Evolutionary conservation across 2,329 filamentous ascomycete genomes (phyloP), one percentile per base, ranked within the genome.

Genomic region (Fusarium penzigii): DNA sequence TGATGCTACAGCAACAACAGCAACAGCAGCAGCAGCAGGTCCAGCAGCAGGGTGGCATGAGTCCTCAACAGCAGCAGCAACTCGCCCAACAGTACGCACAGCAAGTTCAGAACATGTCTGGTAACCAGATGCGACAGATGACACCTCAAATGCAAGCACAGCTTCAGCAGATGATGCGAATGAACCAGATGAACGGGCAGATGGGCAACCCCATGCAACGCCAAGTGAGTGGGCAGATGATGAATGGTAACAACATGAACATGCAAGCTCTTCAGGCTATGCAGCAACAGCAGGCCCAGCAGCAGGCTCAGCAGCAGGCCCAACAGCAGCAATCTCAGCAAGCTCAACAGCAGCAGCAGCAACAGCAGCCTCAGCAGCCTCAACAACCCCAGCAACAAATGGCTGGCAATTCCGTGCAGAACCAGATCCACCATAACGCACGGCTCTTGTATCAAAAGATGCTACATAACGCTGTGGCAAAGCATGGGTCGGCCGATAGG

Each of bases 41-140:
- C 17, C 63, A 64, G 42, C 61, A 70, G 49, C 68, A 66, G 54
- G 72, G 64, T 57, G 73, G 70, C 61, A 76, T 75, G 66, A 73
- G 67, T 17, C 72, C 66, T 36, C 70, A 73, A 43, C 68, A 73
- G 46, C 73, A 75, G 13, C 73, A 75, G 50, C 73, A 75, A 34
- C 67, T 75, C 43, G 71, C 72, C 2, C 72, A 76, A 39, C 74
- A 76, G 47, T 77, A 78, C 58, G 68, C 71, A 4, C 74, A 77
- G 48, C 69, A 74, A 52, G 64, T 79, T 38, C 74, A 70, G 54
- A 72, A 71, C 36, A 70, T 78, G 68, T 73, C 74, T 25, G 62
- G 60, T 41, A 62, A 57, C 42, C 66, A 73, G 42, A 64, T 65
- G 53, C 59, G 65, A 2, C 69, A 73, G 44, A 68, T 72, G 59